Conservation (phyloP, 768 basidiomycete species). For the Rhodocollybia butyracea region DNA sequence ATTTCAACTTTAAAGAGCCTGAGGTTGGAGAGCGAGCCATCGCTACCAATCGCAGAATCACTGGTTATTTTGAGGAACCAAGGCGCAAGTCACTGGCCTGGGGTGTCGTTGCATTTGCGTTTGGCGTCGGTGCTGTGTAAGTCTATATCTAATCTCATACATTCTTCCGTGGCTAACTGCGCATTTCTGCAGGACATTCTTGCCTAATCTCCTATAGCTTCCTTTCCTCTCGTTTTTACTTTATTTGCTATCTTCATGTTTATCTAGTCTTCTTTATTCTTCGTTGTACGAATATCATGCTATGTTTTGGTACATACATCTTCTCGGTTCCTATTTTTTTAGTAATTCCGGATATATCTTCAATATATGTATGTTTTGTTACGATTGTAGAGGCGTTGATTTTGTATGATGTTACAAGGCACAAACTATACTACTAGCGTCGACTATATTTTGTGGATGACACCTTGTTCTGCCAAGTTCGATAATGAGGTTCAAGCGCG, state of each 20-base stretch:
- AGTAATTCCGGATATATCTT: background rate
- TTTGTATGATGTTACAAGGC: no score
- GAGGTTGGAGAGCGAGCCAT: conserved; percentile 56
- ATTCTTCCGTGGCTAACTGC: background rate
- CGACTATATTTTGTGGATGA: no score
- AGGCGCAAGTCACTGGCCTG: conserved; percentile 75
- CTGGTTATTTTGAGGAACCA: conserved; percentile 55
- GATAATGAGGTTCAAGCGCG: no score
- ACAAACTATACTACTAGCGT: no score
- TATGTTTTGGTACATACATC: background rate
- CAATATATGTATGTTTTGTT: background rate
- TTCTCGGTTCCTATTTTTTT: background rate
- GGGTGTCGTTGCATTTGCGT: conserved; percentile 81
- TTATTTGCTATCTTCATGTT: conserved; percentile 15
- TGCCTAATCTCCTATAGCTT: conserved; percentile 60
- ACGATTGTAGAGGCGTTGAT: background rate
- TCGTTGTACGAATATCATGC: conserved; percentile 1
- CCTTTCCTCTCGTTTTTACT: background rate
- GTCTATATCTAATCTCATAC: conserved; percentile 26
- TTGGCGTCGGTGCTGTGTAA: conserved; percentile 80
- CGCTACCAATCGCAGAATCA: conserved; percentile 62
- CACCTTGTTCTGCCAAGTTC: no score
- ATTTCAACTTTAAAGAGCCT: conserved; percentile 69
- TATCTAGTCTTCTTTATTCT: conserved; percentile 8
- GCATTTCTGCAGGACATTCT: conserved; percentile 38